Evolutionary conservation across 345 rosid species (phyloP).

Genomic region (Adansonia digitata): DNA sequence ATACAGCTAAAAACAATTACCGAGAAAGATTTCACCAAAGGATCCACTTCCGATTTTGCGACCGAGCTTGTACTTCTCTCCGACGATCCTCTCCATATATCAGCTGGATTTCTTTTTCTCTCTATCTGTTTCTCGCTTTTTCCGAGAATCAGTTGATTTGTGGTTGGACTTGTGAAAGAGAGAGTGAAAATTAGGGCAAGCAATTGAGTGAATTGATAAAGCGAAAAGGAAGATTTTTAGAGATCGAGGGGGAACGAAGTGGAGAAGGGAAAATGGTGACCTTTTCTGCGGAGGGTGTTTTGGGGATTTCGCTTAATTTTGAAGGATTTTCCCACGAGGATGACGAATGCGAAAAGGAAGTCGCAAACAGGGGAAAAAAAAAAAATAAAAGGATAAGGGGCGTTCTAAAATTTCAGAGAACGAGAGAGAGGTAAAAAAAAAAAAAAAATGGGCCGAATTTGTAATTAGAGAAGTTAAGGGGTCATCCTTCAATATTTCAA

Average conservation of each 20-base stretch:
- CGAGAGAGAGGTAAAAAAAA: background rate
- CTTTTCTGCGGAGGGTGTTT: background rate
- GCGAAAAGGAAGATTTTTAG: background rate
- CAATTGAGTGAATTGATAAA: background rate
- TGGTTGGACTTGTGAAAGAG: background rate
- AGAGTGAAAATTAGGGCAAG: slow-evolving; percentile 14
- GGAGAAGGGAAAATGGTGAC: background rate
- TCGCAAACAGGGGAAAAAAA: background rate
- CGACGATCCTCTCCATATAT: slow-evolving; percentile 51
- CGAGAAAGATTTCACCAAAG: slow-evolving; percentile 64
- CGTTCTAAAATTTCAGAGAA: background rate
- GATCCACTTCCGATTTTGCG: slow-evolving; percentile 77
- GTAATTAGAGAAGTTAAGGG: no score
- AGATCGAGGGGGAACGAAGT: background rate
- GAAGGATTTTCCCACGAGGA: background rate
- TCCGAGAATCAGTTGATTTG: background rate
- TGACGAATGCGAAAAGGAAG: background rate
- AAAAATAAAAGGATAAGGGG: background rate
- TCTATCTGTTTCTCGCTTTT: background rate
- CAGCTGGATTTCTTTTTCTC: background rate
- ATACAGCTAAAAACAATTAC: slow-evolving; percentile 17
- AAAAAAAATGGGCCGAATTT: background rate
- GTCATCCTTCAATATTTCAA: no score
- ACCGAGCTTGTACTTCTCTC: slow-evolving; percentile 54
- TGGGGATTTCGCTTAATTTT: background rate